Percentiles rank a stretch among this genome's conserved stretches.
Conservation (phyloP, 345 rosid genomes). For the Zanthoxylum bungeanum region DNA sequence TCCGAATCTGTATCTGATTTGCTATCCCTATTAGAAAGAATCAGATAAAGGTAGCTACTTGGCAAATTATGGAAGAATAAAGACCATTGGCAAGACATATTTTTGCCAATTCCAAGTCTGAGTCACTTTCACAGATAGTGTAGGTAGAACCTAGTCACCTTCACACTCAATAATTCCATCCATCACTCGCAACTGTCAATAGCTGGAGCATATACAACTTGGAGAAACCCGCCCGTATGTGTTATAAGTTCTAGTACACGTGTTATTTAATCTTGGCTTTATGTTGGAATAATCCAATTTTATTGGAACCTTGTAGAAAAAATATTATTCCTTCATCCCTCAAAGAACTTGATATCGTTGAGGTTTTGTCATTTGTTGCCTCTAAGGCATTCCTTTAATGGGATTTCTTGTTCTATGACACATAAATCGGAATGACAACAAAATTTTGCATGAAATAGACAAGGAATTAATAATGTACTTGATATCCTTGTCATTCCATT, state of each 20-base stretch:
- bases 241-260: no score
- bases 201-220: no score
- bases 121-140: background rate
- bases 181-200: no score
- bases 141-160: background rate
- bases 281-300: no score
- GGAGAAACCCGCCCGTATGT: no score
- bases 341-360: no score
- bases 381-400: background rate
- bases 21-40: no score
- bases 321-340: background rate
- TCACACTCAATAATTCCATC: conserved; percentile 15
- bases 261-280: background rate
- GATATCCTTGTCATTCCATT: no score
- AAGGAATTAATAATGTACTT: no score
- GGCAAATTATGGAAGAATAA: background rate
- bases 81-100: conserved; percentile 5
- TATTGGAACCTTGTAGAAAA: no score
- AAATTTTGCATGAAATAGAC: background rate
- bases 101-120: conserved; percentile 13
- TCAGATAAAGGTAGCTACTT: background rate
- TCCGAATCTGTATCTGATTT: no score
- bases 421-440: background rate
- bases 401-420: background rate
- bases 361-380: no score